phyloP scores from a whole-genome alignment of 2,329 filamentous ascomycete genomes.

The Lachnellula suecica region DNA sequence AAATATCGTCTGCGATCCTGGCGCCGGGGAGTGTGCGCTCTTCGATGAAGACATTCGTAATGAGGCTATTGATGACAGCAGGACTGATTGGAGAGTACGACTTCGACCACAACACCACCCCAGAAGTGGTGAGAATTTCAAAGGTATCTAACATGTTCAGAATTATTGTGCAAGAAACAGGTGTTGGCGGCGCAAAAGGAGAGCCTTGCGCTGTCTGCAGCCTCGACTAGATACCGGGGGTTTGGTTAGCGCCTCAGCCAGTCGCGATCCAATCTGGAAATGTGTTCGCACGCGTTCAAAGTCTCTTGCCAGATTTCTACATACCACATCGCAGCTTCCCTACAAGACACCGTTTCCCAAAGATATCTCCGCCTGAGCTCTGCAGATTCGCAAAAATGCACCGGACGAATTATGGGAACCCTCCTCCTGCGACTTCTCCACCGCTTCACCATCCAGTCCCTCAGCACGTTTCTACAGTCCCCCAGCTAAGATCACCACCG shows the following conservation, averaged over 20 bases:
- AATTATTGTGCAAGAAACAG: neutral
- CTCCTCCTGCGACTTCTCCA: slow-evolving; percentile 69
- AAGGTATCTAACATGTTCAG: slow-evolving; percentile 88
- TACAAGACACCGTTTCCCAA: neutral
- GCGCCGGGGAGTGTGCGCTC: slow-evolving; percentile 68
- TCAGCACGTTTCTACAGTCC: slow-evolving; percentile 97
- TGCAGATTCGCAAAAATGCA: slow-evolving; percentile 61
- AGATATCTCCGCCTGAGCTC: neutral
- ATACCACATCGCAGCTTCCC: neutral
- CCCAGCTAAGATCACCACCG: slow-evolving; percentile 91
- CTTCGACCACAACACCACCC: slow-evolving; percentile 95
- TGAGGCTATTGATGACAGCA: slow-evolving; percentile 88
- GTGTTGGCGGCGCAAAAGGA: slow-evolving; percentile 1
- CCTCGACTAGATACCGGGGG: slow-evolving; percentile 1
- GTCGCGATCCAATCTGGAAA: slow-evolving; percentile 7
- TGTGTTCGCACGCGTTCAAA: slow-evolving; percentile 12
- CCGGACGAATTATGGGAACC: slow-evolving; percentile 76
- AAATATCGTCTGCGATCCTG: slow-evolving; percentile 58
- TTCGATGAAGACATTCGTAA: slow-evolving; percentile 96
- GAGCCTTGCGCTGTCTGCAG: neutral
- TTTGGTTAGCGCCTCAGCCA: neutral
- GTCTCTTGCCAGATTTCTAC: slow-evolving; percentile 2
- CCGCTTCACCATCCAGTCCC: slow-evolving; percentile 96
- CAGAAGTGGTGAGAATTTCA: slow-evolving; percentile 92
- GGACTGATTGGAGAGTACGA: slow-evolving; percentile 78